These are phyloP conservation scores for Coffea humblotiana DNA, from an alignment of 305 asterid species.

Conservation along the genomic window DNA sequence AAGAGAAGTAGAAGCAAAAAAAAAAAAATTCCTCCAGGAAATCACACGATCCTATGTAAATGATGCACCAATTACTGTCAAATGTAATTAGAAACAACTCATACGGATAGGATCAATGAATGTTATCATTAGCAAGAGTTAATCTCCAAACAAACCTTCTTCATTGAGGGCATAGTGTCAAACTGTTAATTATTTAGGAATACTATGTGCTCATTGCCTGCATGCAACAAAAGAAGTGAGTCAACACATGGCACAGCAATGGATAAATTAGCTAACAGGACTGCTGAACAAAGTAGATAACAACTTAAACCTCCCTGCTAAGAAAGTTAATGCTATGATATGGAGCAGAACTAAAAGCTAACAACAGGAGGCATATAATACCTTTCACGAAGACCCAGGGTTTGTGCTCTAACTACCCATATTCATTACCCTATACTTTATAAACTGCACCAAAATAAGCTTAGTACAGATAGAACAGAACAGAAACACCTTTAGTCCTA, in stretches of 20 bases:
- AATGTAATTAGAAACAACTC: not conserved
- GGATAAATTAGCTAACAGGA: too few relatives aligned
- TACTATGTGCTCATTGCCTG: slow-evolving; percentile 20
- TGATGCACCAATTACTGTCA: not conserved
- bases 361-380: not conserved
- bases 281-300: not conserved
- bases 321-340: not conserved
- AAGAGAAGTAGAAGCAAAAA: not conserved
- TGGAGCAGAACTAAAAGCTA: not conserved
- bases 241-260: not conserved
- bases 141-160: slow-evolving; percentile 18
- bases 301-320: not conserved
- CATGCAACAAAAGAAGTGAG: slow-evolving; percentile 12
- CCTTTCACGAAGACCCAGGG: not conserved
- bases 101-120: not conserved
- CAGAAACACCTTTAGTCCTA: not conserved
- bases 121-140: not conserved
- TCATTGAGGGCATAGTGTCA: slow-evolving; percentile 24
- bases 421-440: not conserved
- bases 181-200: slow-evolving; percentile 17
- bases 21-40: not conserved
- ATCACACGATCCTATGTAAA: not conserved
- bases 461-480: not conserved
- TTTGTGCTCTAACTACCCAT: not conserved
- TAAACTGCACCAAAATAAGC: not conserved